These are phyloP conservation scores for Cercospora brassicicola DNA, from an alignment of 2,329 filamentous ascomycete genomes.

Conservation along the genomic window DNA sequence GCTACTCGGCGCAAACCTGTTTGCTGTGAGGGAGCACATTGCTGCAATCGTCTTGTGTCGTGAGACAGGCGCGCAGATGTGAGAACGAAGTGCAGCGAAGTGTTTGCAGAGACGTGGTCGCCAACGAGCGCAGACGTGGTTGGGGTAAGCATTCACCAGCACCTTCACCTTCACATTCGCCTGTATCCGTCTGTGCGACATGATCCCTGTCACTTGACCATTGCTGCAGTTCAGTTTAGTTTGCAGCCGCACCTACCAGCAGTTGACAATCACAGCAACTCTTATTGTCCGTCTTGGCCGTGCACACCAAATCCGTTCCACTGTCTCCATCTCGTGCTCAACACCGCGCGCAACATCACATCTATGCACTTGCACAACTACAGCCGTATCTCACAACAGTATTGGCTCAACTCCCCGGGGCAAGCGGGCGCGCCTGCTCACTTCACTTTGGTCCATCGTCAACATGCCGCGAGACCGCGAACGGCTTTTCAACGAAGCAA, in stretches of 20 bases:
- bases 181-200: background rate
- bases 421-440: background rate
- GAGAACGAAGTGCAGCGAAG: background rate
- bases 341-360: background rate
- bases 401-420: background rate
- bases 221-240: background rate
- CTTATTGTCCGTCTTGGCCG: background rate
- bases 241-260: conserved; percentile 1
- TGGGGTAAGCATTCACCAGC: background rate
- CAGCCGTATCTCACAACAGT: conserved; percentile 7
- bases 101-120: background rate
- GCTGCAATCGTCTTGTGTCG: background rate
- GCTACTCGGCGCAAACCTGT: background rate
- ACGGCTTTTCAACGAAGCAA: conserved; percentile 23
- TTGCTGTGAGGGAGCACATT: background rate
- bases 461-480: conserved; percentile 14
- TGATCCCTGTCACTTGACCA: background rate
- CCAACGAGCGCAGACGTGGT: background rate
- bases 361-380: conserved; percentile 9
- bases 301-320: background rate
- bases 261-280: background rate
- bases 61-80: background rate
- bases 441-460: background rate
- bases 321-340: background rate
- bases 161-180: background rate